Percentiles rank a stretch among this genome's conserved stretches.
These are phyloP conservation scores for Wilcoxina mikolae DNA, from an alignment of 495 filamentous ascomycete species.

Conservation along the genomic window DNA sequence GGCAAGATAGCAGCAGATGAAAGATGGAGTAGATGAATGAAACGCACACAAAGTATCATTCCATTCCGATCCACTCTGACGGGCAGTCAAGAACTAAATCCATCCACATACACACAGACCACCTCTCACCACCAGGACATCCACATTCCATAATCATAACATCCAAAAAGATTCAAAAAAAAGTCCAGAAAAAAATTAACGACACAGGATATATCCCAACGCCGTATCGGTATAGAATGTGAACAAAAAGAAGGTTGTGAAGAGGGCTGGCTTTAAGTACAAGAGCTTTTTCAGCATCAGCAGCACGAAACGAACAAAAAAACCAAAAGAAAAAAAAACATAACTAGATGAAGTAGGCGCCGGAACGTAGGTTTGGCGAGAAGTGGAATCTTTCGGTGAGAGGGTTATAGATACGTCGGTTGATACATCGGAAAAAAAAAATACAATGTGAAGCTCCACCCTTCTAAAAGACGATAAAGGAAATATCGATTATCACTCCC, in stretches of 20 bases:
- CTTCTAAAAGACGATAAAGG: constrained; percentile 6
- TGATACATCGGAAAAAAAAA: background rate
- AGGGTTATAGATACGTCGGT: constrained; percentile 8
- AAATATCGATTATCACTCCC: background rate
- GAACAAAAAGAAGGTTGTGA: background rate
- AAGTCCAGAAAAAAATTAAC: background rate
- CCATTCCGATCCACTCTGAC: too few relatives aligned
- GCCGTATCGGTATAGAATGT: too few relatives aligned
- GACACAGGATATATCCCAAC: too few relatives aligned
- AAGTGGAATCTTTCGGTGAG: background rate
- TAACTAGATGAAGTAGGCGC: too few relatives aligned
- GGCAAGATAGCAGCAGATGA: too few relatives aligned
- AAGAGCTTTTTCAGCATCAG: background rate
- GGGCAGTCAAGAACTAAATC: too few relatives aligned
- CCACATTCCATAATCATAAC: background rate
- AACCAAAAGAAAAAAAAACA: background rate
- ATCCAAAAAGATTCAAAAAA: background rate
- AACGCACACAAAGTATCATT: too few relatives aligned
- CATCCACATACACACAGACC: too few relatives aligned
- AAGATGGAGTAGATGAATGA: too few relatives aligned
- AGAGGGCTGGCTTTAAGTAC: background rate
- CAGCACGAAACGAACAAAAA: background rate
- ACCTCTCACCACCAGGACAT: too few relatives aligned
- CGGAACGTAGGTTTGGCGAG: background rate
- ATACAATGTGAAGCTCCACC: background rate